Percentiles rank a stretch among this genome's conserved stretches.
phyloP scores from a whole-genome alignment of 1,284 basidiomycete species.

The Coniferiporia weirii region DNA sequence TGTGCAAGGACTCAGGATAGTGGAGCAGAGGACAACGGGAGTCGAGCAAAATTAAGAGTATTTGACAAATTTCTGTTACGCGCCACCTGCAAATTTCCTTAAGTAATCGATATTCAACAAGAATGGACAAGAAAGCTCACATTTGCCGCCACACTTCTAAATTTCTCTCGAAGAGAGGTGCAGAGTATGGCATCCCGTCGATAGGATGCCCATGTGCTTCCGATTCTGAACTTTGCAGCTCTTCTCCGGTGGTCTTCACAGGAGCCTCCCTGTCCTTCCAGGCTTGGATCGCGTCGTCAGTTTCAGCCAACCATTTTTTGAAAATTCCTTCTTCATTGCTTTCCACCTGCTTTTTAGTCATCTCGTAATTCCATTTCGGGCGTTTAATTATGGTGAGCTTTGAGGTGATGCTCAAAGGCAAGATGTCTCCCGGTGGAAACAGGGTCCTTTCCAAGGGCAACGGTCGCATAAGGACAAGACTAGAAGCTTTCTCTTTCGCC shows the following conservation, averaged over 20 bases:
- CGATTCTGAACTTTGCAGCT: constrained; percentile 18
- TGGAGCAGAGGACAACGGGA: constrained; percentile 74
- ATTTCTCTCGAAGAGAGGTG: constrained; percentile 84
- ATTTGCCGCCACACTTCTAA: constrained; percentile 90
- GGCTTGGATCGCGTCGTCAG: constrained; percentile 48
- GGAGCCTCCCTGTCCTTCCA: constrained; percentile 38
- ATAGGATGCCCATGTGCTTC: constrained; percentile 21
- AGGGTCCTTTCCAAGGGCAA: constrained; percentile 42
- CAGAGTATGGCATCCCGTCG: constrained; percentile 49
- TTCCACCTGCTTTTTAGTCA: constrained; percentile 84
- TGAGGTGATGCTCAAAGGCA: not conserved
- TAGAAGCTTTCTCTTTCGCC: constrained; percentile 54
- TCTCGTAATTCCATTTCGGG: constrained; percentile 83
- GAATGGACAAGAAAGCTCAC: constrained; percentile 39
- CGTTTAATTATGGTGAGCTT: constrained; percentile 27
- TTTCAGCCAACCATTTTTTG: constrained; percentile 66
- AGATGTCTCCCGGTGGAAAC: constrained; percentile 30
- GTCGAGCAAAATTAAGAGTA: constrained; percentile 82
- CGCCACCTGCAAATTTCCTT: constrained; percentile 58
- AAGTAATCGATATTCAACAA: constrained; percentile 3
- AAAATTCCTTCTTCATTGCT: constrained; percentile 78
- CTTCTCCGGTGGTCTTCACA: constrained; percentile 5
- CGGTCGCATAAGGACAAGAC: constrained; percentile 53
- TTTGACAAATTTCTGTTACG: constrained; percentile 80
- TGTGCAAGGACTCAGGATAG: constrained; percentile 43